phyloP scores from a whole-genome alignment of 2,329 filamentous ascomycete genomes.

The Neonectria ditissima region DNA sequence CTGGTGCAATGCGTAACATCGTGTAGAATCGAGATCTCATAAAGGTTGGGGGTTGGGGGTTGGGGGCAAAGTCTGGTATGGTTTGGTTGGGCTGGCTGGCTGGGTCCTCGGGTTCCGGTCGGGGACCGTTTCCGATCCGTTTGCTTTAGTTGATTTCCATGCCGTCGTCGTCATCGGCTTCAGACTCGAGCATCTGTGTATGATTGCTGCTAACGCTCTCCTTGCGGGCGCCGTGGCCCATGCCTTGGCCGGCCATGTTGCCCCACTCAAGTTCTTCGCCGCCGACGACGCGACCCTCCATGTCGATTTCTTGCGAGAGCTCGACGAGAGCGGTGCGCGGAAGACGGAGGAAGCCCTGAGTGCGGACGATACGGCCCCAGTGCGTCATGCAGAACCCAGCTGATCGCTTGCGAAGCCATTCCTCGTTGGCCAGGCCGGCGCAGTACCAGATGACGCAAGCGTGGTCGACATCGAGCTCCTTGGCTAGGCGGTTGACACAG shows the following conservation, averaged over 20 bases:
- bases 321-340: constrained; percentile 86
- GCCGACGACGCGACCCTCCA: constrained; percentile 89
- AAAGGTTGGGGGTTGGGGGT: constrained; percentile 6
- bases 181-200: constrained; percentile 68
- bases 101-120: background rate
- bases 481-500: constrained; percentile 89
- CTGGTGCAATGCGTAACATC: constrained; percentile 18
- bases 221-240: constrained; percentile 60
- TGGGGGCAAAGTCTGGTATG: background rate
- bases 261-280: constrained; percentile 81
- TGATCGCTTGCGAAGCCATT: constrained; percentile 91
- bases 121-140: background rate
- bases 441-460: constrained; percentile 97
- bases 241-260: constrained; percentile 57
- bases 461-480: constrained; percentile 93
- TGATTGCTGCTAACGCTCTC: constrained; percentile 70
- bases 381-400: constrained; percentile 91
- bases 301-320: constrained; percentile 92
- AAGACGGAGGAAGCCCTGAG: constrained; percentile 84
- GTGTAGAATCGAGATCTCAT: constrained; percentile 25
- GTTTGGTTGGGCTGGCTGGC: too few relatives aligned
- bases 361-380: constrained; percentile 94
- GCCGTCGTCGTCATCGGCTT: constrained; percentile 70
- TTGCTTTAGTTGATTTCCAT: constrained; percentile 65
- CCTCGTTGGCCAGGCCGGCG: constrained; percentile 88